These are phyloP conservation scores for Dioscorea alata DNA, from an alignment of 106 monocot species.

Conservation along the genomic window DNA sequence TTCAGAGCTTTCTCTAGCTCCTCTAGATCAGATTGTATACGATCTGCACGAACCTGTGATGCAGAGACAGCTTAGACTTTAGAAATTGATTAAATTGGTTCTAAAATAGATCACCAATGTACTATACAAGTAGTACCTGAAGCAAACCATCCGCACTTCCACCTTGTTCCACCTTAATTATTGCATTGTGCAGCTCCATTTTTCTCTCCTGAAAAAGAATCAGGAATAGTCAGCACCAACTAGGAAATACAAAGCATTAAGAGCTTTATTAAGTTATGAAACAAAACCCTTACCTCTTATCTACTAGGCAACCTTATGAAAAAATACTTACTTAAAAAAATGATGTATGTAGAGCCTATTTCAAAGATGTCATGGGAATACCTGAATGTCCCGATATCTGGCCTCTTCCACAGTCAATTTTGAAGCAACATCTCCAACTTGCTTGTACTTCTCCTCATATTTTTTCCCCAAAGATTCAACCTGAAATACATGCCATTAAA, in stretches of 20 bases:
- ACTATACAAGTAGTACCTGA: conserved; percentile 37
- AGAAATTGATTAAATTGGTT: too few relatives aligned
- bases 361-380: conserved; percentile 4
- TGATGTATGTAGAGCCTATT: too few relatives aligned
- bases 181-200: conserved; percentile 59
- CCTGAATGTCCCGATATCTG: conserved; percentile 83
- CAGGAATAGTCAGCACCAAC: background rate
- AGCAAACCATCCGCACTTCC: conserved; percentile 73
- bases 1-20: conserved; percentile 64
- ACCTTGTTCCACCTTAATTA: conserved; percentile 77
- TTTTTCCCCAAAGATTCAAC: conserved; percentile 72
- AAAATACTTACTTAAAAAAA: too few relatives aligned
- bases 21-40: conserved; percentile 76
- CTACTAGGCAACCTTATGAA: too few relatives aligned
- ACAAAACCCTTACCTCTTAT: background rate
- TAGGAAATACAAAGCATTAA: too few relatives aligned
- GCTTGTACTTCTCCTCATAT: conserved; percentile 94
- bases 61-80: background rate
- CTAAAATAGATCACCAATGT: too few relatives aligned
- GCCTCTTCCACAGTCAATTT: conserved; percentile 79
- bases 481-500: conserved; percentile 17
- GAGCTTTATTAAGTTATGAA: background rate
- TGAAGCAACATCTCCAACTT: conserved; percentile 83
- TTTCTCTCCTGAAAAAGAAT: conserved; percentile 57
- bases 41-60: conserved; percentile 68